Base-by-base conservation (phyloP, 352 stramenopile species). In the Saprolegnia diclina region DNA sequence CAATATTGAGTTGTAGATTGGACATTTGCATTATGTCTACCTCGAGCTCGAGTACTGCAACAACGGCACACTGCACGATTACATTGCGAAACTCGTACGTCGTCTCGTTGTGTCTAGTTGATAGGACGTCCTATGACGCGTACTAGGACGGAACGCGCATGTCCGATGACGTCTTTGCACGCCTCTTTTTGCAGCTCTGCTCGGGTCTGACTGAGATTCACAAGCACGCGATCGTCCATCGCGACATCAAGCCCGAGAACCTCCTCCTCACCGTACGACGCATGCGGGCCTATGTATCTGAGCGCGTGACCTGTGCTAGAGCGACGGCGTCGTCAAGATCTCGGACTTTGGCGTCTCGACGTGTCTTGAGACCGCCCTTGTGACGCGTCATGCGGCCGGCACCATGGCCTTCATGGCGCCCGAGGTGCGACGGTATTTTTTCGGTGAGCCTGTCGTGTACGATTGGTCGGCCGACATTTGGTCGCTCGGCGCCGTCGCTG, bases 41-140 rank as follows among this genome's bases (percentile, higher is more conserved):
- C 89, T 93, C 42, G 82, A 89, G 65, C 90, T 92, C 79, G 85
- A 93, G 72, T 91, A 79, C 45, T 93, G 85, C 62, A 82, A 89
- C 56, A 62, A 72, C 22, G 83, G 85, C 5, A 82, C 90, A 63
- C 67, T 74, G 21, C 48, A 73, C 11, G 52, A 73, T 14, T 72
- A 70, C 13, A 57, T 72, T 19, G 45, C 37, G 5, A 73, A 65
- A 11, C 54, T 65, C 24, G 24, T 48, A 37, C 4, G 10, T 37
- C n/a, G 13, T 35, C 68, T 19, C 40, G 5, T 67, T 52, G 46
- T 71, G 21, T 72, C 64, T 52, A 3, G 35, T 16, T 59, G 11
- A n/a, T 4, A 35, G 5, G 29, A 35, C n/a, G 35, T 9, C n/a
- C n/a, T n/a, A n/a, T n/a, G n/a, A n/a, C n/a, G n/a, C n/a, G n/a